Percentiles rank a stretch among this genome's conserved stretches.
These are phyloP conservation scores for Trichoderma sp. DNA, from an alignment of 2,329 filamentous ascomycete species.

Conservation along the genomic window DNA sequence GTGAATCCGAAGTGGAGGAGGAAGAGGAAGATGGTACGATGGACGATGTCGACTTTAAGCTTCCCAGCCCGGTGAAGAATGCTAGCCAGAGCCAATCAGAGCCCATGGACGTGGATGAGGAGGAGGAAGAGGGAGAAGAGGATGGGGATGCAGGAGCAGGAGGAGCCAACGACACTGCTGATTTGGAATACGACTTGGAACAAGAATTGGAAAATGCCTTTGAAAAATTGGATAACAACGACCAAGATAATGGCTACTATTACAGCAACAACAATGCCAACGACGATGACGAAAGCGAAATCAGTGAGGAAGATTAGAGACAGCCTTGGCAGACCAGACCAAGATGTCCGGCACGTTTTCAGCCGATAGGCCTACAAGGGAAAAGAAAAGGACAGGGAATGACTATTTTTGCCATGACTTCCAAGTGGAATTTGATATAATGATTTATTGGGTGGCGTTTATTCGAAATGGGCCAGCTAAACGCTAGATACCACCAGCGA, in stretches of 20 bases:
- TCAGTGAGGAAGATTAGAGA: conserved; percentile 64
- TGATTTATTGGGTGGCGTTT: background rate
- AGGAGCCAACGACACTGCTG: conserved; percentile 25
- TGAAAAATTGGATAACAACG: conserved; percentile 55
- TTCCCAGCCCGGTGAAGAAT: conserved; percentile 55
- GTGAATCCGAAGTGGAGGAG: conserved; percentile 49
- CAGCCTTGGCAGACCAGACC: background rate
- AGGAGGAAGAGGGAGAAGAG: conserved; percentile 28
- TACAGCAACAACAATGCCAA: conserved; percentile 25
- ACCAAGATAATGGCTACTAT: conserved; percentile 41
- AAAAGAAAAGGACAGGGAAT: background rate
- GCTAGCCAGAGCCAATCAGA: conserved; percentile 32
- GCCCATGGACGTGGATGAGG: conserved; percentile 33
- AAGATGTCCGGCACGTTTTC: background rate
- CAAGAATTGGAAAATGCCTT: conserved; percentile 54
- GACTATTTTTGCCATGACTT: background rate
- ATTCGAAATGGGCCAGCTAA: background rate
- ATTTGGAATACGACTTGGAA: conserved; percentile 45
- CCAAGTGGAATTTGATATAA: background rate
- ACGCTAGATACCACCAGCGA: conserved; percentile 10
- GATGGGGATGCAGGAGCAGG: conserved; percentile 30
- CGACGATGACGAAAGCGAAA: conserved; percentile 62
- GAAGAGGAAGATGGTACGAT: conserved; percentile 48
- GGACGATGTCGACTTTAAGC: conserved; percentile 52
- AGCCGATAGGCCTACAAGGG: no score